phyloP scores from a whole-genome alignment of 345 rosid genomes.

The Arabidopsis suecica region DNA sequence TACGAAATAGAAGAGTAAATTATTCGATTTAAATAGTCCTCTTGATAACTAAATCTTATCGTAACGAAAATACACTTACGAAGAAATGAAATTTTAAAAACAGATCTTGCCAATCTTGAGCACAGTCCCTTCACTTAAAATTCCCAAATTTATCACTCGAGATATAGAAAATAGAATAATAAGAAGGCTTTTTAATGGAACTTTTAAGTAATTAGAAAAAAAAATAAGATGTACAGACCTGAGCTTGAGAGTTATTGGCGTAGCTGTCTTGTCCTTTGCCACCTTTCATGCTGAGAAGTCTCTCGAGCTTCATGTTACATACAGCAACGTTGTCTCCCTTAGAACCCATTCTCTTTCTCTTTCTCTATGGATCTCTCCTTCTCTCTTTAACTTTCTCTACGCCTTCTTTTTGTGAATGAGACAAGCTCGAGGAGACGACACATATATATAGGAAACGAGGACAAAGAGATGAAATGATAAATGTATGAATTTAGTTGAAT shows the following conservation, averaged over 20 bases:
- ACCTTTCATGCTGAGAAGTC: slow-evolving; percentile 89
- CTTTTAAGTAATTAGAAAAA: not conserved
- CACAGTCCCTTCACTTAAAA: slow-evolving; percentile 12
- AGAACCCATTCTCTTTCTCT: slow-evolving; percentile 53
- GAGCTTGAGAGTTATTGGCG: slow-evolving; percentile 96
- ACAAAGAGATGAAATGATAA: slow-evolving; percentile 31
- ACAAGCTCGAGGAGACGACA: slow-evolving; percentile 23
- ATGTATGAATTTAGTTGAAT: slow-evolving; percentile 33
- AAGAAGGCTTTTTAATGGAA: not conserved
- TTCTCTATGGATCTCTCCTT: slow-evolving; percentile 11
- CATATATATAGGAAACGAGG: slow-evolving; percentile 39
- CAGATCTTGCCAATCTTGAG: not conserved
- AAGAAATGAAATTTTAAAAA: not conserved
- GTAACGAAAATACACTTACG: not conserved
- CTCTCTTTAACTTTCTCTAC: slow-evolving; percentile 2
- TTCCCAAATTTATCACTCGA: not conserved
- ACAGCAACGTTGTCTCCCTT: slow-evolving; percentile 66
- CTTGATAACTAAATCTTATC: not conserved
- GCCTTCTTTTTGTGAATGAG: slow-evolving; percentile 34
- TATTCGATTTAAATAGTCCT: not conserved
- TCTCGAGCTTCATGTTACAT: slow-evolving; percentile 75
- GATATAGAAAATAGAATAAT: not conserved
- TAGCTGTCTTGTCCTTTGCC: slow-evolving; percentile 94
- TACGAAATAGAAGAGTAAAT: no score
- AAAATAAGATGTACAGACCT: slow-evolving; percentile 52